A percentile compares a stretch with the other conserved stretches of the same genome.
Evolutionary conservation across 257 asterid species (phyloP).

Genomic region (Scutellaria minor): DNA sequence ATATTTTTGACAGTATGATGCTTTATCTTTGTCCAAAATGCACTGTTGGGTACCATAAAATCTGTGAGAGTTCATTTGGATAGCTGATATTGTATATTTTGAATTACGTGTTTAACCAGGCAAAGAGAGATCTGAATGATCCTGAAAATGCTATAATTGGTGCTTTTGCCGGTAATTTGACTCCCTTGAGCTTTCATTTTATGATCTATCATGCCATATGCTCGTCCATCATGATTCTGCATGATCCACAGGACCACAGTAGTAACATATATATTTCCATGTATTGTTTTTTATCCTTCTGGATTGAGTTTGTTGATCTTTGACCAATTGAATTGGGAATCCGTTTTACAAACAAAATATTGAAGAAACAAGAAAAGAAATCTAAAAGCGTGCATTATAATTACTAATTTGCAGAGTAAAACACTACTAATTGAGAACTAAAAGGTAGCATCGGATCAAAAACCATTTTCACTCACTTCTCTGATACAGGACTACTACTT

Average conservation of each 20-base stretch:
- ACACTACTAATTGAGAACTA: neutral
- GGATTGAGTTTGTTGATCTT: neutral
- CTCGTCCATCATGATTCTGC: neutral
- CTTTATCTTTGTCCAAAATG: conserved; percentile 16
- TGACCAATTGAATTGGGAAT: neutral
- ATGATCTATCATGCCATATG: conserved; percentile 17
- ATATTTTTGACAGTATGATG: neutral
- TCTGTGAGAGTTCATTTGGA: conserved; percentile 20
- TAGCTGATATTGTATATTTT: conserved; percentile 11
- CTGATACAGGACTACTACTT: neutral
- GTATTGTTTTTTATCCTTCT: neutral
- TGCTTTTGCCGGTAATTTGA: conserved; percentile 83
- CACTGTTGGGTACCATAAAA: neutral
- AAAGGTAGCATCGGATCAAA: neutral
- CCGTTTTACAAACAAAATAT: neutral
- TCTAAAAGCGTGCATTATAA: neutral
- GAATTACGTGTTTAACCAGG: conserved; percentile 53
- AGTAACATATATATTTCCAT: neutral
- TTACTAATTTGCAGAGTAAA: neutral
- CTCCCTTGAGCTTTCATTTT: conserved; percentile 32
- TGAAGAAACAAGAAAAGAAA: neutral
- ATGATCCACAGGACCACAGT: conserved; percentile 11
- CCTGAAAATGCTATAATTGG: conserved; percentile 93
- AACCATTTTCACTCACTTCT: neutral
- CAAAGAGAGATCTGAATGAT: conserved; percentile 88